phyloP scores from a whole-genome alignment of 2,329 filamentous ascomycete genomes.

The Pyrenophora tritici-repentis region DNA sequence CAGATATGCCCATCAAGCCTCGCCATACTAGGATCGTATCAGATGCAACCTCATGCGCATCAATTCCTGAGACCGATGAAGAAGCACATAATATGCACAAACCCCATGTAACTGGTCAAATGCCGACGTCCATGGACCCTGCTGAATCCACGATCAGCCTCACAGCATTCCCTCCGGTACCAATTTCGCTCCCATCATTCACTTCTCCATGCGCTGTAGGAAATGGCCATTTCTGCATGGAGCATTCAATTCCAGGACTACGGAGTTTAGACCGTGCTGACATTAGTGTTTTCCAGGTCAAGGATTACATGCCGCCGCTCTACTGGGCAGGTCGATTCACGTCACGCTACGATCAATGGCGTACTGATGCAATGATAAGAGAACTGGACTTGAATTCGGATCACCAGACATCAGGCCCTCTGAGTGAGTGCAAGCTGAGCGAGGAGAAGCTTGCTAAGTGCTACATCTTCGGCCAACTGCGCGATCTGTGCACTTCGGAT shows the following conservation, averaged over 20 bases:
- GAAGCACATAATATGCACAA: background rate
- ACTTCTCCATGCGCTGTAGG: background rate
- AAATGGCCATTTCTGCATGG: too few relatives aligned
- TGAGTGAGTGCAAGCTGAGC: constrained; percentile 29
- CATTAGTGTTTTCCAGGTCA: constrained; percentile 30
- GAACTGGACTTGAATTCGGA: constrained; percentile 20
- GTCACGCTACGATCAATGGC: constrained; percentile 42
- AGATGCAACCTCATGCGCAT: constrained; percentile 7
- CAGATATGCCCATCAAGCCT: background rate
- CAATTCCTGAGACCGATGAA: constrained; percentile 6
- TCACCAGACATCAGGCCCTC: constrained; percentile 12
- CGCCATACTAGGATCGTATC: constrained; percentile 1
- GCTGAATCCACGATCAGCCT: constrained; percentile 1
- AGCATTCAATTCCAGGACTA: too few relatives aligned
- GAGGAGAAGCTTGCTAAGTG: constrained; percentile 36
- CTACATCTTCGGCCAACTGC: constrained; percentile 40
- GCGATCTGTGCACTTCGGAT: constrained; percentile 34
- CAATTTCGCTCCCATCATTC: background rate
- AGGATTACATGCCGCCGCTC: constrained; percentile 39
- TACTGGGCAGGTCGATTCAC: constrained; percentile 47
- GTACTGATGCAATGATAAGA: constrained; percentile 36
- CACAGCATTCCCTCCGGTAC: background rate
- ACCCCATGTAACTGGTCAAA: background rate
- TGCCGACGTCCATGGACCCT: background rate
- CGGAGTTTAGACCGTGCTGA: constrained; percentile 24